A percentile compares a stretch with the other conserved stretches of the same genome.
These are phyloP conservation scores for Candida dajiaensis DNA, from an alignment of 805 yeast genomes.

Conservation along the genomic window DNA sequence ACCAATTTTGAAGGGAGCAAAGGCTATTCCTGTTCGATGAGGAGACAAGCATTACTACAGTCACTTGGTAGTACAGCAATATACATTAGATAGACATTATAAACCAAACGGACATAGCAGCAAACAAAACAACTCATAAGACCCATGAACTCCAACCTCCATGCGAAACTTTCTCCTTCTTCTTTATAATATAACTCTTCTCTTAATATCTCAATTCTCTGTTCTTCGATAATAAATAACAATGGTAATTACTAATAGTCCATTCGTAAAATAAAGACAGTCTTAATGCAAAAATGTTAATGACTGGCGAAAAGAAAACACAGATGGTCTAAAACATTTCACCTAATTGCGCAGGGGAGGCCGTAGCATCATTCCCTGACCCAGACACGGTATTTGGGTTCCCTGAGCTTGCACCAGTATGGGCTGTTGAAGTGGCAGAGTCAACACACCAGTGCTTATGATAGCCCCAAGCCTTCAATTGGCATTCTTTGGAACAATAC, in stretches of 20 bases:
- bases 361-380: not conserved
- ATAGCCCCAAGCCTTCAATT: slow-evolving; percentile 83
- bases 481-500: slow-evolving; percentile 91
- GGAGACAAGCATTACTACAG: not conserved
- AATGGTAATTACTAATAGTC: not conserved
- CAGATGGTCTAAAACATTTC: not conserved
- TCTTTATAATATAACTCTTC: not conserved
- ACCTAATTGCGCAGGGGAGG: not conserved
- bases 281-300: not conserved
- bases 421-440: slow-evolving; percentile 12
- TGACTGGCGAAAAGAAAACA: not conserved
- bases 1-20: too few species aligned
- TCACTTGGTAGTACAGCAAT: not conserved
- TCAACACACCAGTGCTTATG: slow-evolving; percentile 88
- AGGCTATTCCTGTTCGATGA: too few species aligned
- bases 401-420: not conserved
- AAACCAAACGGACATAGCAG: not conserved
- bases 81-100: not conserved
- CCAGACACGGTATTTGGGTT: not conserved
- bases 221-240: too few species aligned
- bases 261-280: not conserved
- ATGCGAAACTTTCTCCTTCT: not conserved
- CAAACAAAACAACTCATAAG: not conserved
- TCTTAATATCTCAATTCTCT: too few species aligned
- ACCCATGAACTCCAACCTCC: not conserved